These are phyloP conservation scores for Penicillium sp. DNA, from an alignment of 2,329 filamentous ascomycete genomes.

Conservation along the genomic window DNA sequence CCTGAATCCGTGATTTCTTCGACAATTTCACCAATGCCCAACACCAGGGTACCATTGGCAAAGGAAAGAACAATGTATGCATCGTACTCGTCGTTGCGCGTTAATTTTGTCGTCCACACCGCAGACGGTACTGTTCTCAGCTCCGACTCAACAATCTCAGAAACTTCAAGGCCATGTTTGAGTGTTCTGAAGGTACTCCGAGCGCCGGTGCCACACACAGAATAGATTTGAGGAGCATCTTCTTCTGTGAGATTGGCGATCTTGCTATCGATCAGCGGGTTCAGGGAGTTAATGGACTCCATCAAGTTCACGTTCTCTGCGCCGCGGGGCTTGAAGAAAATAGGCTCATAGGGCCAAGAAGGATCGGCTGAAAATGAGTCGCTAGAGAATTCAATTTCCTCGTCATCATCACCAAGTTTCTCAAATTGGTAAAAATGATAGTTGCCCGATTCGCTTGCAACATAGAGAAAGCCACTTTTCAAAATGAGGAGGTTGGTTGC, in stretches of 20 bases:
- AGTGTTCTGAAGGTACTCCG: conserved; percentile 85
- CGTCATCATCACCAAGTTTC: conserved; percentile 90
- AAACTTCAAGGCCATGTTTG: conserved; percentile 87
- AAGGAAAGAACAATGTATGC: conserved; percentile 95
- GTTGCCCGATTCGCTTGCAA: conserved; percentile 86
- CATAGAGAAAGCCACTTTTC: conserved; percentile 92
- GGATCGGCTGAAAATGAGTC: conserved; percentile 75
- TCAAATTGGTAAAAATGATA: conserved; percentile 96
- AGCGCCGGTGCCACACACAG: conserved; percentile 80
- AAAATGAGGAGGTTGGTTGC: conserved; percentile 84
- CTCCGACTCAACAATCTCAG: conserved; percentile 92
- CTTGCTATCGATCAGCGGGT: conserved; percentile 85
- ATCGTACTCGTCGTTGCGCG: conserved; percentile 74
- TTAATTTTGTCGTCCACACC: conserved; percentile 92
- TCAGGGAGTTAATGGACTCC: conserved; percentile 80
- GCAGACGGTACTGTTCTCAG: conserved; percentile 80
- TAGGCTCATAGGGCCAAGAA: conserved; percentile 63
- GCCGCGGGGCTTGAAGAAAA: conserved; percentile 76
- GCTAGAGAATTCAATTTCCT: conserved; percentile 79
- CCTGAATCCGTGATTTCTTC: conserved; percentile 92
- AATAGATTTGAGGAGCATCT: conserved; percentile 94
- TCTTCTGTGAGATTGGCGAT: conserved; percentile 85
- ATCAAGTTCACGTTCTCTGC: conserved; percentile 78
- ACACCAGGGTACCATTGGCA: conserved; percentile 78
- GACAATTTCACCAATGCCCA: conserved; percentile 94